Conservation (phyloP, 768 basidiomycete genomes). For the Lactarius tabidus region DNA sequence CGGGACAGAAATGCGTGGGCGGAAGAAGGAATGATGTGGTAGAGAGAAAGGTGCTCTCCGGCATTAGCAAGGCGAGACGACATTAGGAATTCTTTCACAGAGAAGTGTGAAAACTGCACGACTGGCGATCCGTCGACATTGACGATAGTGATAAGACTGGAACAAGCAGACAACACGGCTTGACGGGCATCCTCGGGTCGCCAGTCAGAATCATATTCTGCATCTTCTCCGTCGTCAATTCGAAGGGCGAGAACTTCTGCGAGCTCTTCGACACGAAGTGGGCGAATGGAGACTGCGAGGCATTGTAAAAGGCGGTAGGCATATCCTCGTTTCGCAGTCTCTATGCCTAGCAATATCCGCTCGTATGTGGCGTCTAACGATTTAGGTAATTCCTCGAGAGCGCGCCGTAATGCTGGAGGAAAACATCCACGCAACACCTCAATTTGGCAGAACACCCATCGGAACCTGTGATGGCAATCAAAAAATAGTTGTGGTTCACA, state of each 20-base stretch:
- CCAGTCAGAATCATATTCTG: not conserved
- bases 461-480: not conserved
- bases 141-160: not conserved
- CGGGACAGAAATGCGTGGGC: constrained; percentile 4
- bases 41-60: not conserved
- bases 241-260: constrained; percentile 9
- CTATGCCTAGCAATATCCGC: not conserved
- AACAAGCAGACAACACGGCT: not conserved
- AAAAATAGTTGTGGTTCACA: too few relatives aligned
- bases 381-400: not conserved
- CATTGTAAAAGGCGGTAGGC: not conserved
- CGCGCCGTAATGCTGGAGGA: not conserved
- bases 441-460: constrained; percentile 6
- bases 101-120: constrained; percentile 4
- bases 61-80: not conserved
- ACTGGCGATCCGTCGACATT: not conserved
- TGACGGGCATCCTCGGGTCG: not conserved
- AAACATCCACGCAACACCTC: constrained; percentile 1
- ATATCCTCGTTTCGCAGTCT: not conserved
- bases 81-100: constrained; percentile 18
- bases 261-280: constrained; percentile 9
- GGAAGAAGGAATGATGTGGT: not conserved
- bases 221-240: not conserved
- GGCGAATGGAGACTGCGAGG: not conserved
- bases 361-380: constrained; percentile 12